Evolutionary conservation across 805 yeast species (phyloP).

Genomic region (Isabelozyma rhagii): DNA sequence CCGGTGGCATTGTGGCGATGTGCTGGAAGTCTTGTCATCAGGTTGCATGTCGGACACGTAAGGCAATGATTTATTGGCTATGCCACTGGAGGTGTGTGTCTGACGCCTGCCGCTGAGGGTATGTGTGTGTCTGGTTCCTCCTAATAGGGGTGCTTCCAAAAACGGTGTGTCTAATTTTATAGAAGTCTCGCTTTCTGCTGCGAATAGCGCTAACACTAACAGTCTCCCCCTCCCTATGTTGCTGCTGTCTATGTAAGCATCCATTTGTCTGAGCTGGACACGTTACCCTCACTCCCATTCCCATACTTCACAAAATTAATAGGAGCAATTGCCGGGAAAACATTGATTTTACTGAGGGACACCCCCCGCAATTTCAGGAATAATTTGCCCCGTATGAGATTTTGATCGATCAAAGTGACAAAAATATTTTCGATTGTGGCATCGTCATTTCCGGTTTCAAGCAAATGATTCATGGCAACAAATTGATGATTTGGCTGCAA

Average conservation of each 20-base stretch:
- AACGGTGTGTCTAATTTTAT: no score
- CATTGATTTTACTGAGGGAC: slow-evolving; percentile 40
- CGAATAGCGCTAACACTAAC: no score
- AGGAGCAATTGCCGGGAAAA: slow-evolving; percentile 34
- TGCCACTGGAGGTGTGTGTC: no score
- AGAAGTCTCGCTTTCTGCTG: no score
- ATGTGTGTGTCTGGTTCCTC: no score
- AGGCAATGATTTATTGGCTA: no score
- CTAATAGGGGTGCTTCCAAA: no score
- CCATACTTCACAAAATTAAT: slow-evolving; percentile 24
- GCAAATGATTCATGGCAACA: slow-evolving; percentile 1
- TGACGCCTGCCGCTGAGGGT: no score
- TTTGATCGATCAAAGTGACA: slow-evolving; percentile 51
- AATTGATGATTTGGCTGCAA: not conserved
- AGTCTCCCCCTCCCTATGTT: no score
- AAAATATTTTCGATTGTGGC: slow-evolving; percentile 47
- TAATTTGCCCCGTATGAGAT: slow-evolving; percentile 51
- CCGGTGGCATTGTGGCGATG: no score
- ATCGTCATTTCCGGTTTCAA: slow-evolving; percentile 24
- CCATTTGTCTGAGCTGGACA: slow-evolving; percentile 6
- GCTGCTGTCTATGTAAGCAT: slow-evolving; percentile 1
- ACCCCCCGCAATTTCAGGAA: slow-evolving; percentile 37
- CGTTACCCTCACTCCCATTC: slow-evolving; percentile 13
- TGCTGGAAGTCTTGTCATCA: no score
- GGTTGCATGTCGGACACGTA: no score